Evolutionary conservation across 2,329 filamentous ascomycete species (phyloP).

Genomic region (Pseudogymnoascus sp.): DNA sequence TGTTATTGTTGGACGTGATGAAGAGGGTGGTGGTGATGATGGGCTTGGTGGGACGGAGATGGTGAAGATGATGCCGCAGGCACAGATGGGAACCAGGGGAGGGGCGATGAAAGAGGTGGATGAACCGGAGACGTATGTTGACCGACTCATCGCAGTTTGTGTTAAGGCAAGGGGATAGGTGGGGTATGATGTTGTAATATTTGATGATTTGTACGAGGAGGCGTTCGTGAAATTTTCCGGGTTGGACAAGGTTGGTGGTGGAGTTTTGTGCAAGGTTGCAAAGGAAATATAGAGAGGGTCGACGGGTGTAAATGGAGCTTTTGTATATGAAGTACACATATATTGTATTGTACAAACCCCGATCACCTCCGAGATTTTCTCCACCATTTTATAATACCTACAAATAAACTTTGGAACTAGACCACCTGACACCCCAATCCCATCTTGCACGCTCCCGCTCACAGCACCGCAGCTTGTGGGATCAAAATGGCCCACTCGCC

Average conservation of each 20-base stretch:
- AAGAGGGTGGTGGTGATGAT: slow-evolving; percentile 13
- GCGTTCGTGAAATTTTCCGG: neutral
- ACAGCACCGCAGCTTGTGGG: neutral
- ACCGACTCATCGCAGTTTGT: neutral
- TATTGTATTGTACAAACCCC: slow-evolving; percentile 1
- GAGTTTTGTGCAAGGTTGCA: neutral
- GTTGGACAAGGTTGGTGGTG: neutral
- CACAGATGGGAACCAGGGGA: neutral
- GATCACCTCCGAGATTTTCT: neutral
- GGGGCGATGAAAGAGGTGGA: neutral
- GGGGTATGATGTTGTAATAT: neutral
- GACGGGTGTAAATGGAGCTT: neutral
- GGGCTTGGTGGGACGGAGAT: neutral
- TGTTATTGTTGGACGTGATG: slow-evolving; percentile 36
- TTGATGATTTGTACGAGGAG: neutral
- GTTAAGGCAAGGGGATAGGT: neutral
- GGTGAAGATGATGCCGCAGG: neutral
- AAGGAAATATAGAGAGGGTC: neutral
- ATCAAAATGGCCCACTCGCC: slow-evolving; percentile 18
- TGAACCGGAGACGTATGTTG: slow-evolving; percentile 5
- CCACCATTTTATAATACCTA: neutral
- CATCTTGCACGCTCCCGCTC: neutral
- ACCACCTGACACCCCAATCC: neutral
- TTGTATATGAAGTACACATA: neutral
- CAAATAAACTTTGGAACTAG: neutral